Percentiles rank a stretch among this genome's conserved stretches.
Evolutionary conservation across 225 moss, liverwort and hornwort species (phyloP).

Genomic region (Rhytidiadelphus loreus): DNA sequence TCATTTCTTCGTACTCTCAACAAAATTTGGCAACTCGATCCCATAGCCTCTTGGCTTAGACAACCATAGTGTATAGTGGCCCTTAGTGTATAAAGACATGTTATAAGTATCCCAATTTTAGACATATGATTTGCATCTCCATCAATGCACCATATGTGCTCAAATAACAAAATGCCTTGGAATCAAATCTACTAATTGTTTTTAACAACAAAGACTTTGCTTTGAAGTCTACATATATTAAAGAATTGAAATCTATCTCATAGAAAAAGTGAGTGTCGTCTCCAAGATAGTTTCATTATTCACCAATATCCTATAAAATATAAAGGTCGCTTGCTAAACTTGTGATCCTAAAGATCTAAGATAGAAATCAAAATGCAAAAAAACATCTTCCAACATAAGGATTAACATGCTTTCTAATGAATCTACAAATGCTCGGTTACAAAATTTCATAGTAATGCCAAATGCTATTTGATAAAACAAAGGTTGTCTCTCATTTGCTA

Average conservation of each 20-base stretch:
- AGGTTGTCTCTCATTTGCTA: not conserved
- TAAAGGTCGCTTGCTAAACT: too few relatives aligned
- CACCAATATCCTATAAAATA: too few relatives aligned
- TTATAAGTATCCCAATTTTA: not conserved
- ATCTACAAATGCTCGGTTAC: rapidly evolving
- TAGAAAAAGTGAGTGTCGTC: too few relatives aligned
- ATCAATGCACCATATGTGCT: too few relatives aligned
- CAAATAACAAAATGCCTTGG: rapidly evolving
- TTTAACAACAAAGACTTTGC: not conserved
- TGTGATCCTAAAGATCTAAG: too few relatives aligned
- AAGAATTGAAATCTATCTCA: too few relatives aligned
- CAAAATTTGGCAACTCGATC: too few relatives aligned
- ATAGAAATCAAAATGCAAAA: not conserved
- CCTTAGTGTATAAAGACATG: not conserved
- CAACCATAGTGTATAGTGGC: too few relatives aligned
- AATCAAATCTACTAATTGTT: not conserved
- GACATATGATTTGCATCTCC: not conserved
- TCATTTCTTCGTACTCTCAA: too few relatives aligned
- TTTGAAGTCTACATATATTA: rapidly evolving
- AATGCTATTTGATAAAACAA: not conserved
- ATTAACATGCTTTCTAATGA: rapidly evolving
- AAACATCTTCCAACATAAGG: not conserved
- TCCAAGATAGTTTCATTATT: too few relatives aligned
- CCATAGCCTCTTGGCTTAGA: too few relatives aligned
- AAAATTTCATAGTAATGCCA: not conserved